phyloP scores from a whole-genome alignment of 2,329 filamentous ascomycete species.

The Claviceps sp. region DNA sequence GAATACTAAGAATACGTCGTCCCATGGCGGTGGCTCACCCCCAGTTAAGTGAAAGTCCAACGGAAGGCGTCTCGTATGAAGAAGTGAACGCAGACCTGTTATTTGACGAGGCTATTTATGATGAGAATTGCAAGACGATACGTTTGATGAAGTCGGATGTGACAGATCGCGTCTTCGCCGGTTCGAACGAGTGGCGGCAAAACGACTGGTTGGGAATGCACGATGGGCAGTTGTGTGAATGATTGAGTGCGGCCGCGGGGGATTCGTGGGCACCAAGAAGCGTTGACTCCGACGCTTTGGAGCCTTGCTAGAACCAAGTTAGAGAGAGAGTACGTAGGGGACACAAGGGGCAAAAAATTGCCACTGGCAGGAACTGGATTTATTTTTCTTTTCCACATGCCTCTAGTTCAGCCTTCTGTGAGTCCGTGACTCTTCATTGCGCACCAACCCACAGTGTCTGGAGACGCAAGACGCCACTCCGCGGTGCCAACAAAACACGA shows the following conservation, averaged over 20 bases:
- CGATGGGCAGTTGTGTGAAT: too few relatives aligned
- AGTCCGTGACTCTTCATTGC: background rate
- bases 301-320: background rate
- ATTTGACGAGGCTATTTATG: background rate
- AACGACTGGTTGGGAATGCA: too few relatives aligned
- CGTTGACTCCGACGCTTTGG: too few relatives aligned
- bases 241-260: background rate
- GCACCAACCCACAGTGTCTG: constrained; percentile 19
- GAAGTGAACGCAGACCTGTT: background rate
- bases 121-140: too few relatives aligned
- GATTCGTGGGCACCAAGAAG: background rate
- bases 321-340: background rate
- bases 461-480: constrained; percentile 3
- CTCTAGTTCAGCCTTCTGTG: constrained; percentile 4
- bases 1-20: constrained; percentile 12
- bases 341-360: constrained; percentile 12
- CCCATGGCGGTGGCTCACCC: constrained; percentile 13
- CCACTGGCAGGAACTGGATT: constrained; percentile 13
- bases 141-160: background rate
- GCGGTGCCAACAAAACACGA: constrained; percentile 20
- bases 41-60: background rate
- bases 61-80: background rate
- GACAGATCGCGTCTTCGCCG: background rate
- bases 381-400: background rate
- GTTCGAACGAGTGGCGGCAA: too few relatives aligned